Percentiles rank a stretch among this genome's conserved stretches.
These are phyloP conservation scores for Xylaria sp. DNA, from an alignment of 495 filamentous ascomycete genomes.

Conservation along the genomic window DNA sequence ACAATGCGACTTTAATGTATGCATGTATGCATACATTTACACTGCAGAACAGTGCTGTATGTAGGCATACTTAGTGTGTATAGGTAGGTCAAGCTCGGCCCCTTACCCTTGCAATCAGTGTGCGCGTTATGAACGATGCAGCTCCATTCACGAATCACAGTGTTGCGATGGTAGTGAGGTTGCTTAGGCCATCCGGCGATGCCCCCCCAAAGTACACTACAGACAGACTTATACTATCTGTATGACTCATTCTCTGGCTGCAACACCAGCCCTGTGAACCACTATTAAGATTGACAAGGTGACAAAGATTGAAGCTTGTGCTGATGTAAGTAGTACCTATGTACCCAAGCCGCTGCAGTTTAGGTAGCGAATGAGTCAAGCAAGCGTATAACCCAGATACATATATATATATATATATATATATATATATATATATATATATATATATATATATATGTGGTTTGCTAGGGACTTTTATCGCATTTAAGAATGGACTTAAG, in stretches of 20 bases:
- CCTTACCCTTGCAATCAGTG: neutral
- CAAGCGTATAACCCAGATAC: neutral
- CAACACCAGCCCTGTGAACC: neutral
- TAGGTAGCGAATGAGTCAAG: neutral
- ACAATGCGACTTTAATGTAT: slow-evolving; percentile 15
- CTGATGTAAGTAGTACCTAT: too few species aligned
- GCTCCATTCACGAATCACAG: neutral
- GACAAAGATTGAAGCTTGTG: too few species aligned
- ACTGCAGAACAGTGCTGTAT: too few species aligned
- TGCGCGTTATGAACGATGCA: neutral
- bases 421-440: too few species aligned
- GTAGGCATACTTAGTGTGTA: too few species aligned
- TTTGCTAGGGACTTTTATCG: neutral
- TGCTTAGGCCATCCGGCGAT: neutral
- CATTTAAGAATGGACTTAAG: neutral
- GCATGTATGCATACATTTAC: too few species aligned
- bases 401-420: too few species aligned
- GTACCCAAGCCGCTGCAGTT: neutral
- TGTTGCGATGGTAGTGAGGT: neutral
- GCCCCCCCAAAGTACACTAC: neutral
- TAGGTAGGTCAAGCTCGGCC: neutral
- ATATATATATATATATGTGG: neutral
- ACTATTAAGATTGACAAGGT: neutral
- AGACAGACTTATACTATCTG: neutral
- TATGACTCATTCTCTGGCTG: slow-evolving; percentile 10